Evolutionary conservation across 1,139 yeast genomes (phyloP), one percentile per base, ranked within the genome.

Genomic region (Yamadazyma buinensis): DNA sequence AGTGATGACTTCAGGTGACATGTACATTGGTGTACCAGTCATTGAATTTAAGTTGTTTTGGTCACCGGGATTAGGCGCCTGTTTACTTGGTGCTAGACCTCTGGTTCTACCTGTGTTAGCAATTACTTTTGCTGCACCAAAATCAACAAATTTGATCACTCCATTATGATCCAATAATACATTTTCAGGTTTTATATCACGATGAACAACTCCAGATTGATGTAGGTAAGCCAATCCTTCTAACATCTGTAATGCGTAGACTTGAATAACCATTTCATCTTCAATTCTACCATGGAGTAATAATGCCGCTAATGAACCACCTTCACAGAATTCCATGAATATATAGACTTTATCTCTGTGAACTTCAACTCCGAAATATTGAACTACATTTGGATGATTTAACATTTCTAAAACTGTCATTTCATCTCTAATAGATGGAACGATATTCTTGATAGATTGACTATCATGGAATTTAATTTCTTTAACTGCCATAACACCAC

Each of bases 21-120:
- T 92, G 59, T 92, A 92, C 97, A 92, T 92, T 13, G 98, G 98
- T 0, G 98, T 92, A 33, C 98, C 98, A 1, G 95, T 86, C 80
- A 90, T 79, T 11, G 75, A 67, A 44, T 65, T 67, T 37, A 67
- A 48, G 39, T 66, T 65, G 33, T 54, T 48, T 23, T 49, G 50
- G 27, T 46, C 28, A n/a, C 47, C 43, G 24, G 38, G 39, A 23
- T 29, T 33, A 7, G 48, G 47, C 37, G 45, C 14, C 46, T 36
- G 28, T 47, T 49, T 29, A 47, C 45, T 39, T 7, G 37, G 27
- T 5, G 44, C 36, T 5, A 47, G 48, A 10, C 46, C 62, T 40
- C 67, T 49, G 1, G 76, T 71, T 52, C 72, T 67, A 40, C 82
- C 82, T 32, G 77, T 72, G 30, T 79, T 75, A 2, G 95, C 95